Evolutionary conservation across 2,329 filamentous ascomycete genomes (phyloP).

Genomic region (Colletotrichum cordylinicola): DNA sequence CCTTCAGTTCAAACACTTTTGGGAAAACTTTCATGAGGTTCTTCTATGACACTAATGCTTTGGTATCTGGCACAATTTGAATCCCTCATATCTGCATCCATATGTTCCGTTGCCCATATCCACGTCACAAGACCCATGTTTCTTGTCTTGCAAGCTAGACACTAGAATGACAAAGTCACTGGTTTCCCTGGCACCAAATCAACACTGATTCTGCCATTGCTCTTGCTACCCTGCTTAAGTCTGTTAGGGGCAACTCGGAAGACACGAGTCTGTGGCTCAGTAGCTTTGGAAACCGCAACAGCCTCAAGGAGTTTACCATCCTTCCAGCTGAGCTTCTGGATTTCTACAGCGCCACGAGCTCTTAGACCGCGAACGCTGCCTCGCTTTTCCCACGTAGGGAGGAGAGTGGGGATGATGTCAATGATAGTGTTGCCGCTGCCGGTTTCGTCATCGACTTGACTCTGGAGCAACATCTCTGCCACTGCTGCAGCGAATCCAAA

Average conservation of each 20-base stretch:
- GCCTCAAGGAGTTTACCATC: neutral
- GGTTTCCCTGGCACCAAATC: neutral
- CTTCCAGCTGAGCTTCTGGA: neutral
- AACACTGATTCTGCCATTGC: neutral
- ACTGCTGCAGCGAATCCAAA: neutral
- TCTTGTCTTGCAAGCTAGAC: too few species aligned
- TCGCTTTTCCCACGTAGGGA: neutral
- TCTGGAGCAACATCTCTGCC: neutral
- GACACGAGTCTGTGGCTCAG: neutral
- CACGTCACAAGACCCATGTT: too few species aligned
- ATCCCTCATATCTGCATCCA: too few species aligned
- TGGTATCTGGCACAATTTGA: too few species aligned
- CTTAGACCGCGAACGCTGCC: neutral
- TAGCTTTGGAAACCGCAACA: neutral
- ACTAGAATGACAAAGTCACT: neutral
- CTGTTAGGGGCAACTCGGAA: neutral
- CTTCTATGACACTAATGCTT: too few species aligned
- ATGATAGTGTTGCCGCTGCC: neutral
- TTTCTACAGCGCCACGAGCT: neutral
- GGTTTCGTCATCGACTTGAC: neutral
- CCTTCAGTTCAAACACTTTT: too few species aligned
- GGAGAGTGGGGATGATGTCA: neutral
- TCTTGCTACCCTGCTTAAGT: neutral
- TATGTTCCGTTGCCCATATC: too few species aligned
- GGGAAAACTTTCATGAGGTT: too few species aligned